Evolutionary conservation across 306 rosid genomes (phyloP), one percentile per base, ranked within the genome.

Genomic region (Urtica urens): DNA sequence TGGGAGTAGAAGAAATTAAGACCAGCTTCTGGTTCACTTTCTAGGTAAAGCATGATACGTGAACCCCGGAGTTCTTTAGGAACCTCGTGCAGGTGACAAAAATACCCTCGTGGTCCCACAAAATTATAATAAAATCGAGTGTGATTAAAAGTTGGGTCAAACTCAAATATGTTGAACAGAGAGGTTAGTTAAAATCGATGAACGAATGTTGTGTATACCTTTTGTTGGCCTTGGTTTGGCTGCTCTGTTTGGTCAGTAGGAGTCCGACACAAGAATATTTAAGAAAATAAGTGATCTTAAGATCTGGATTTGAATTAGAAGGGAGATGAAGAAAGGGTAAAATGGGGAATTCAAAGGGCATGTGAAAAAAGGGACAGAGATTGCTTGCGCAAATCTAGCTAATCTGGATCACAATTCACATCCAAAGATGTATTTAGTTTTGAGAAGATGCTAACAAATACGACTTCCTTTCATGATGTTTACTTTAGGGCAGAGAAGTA

Each of bases 371-470:
- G 54, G 48, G 79, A 74, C 80, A 73, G 76, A 59, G 76, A 46
- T 69, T 82, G 82, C 87, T 77, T 79, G 92, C 77, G 82, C 87
- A 82, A 82, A 82, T 87, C 84, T 82, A 79, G 84, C 92, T 75
- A 77, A 77, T 71, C 71, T 55, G 79, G 75, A 55, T 65, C 68
- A 59, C 69, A 79, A 53, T 55, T 61, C 60, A 53, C 67, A 64
- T 69, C 38, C 78, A 62, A 57, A 11, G 56, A 10, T 17, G 31
- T 22, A 25, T 54, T 27, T n/a, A n/a, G n/a, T n/a, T n/a, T n/a
- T n/a, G n/a, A n/a, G n/a, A n/a, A n/a, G n/a, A n/a, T n/a, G n/a
- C n/a, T n/a, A n/a, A n/a, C n/a, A n/a, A n/a, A n/a, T n/a, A n/a
- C n/a, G n/a, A n/a, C n/a, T n/a, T n/a, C n/a, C n/a, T n/a, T n/a